Evolutionary conservation across 129 eudicot genomes (phyloP), one percentile per base, ranked within the genome.

Genomic region (Helianthus tuberosus): DNA sequence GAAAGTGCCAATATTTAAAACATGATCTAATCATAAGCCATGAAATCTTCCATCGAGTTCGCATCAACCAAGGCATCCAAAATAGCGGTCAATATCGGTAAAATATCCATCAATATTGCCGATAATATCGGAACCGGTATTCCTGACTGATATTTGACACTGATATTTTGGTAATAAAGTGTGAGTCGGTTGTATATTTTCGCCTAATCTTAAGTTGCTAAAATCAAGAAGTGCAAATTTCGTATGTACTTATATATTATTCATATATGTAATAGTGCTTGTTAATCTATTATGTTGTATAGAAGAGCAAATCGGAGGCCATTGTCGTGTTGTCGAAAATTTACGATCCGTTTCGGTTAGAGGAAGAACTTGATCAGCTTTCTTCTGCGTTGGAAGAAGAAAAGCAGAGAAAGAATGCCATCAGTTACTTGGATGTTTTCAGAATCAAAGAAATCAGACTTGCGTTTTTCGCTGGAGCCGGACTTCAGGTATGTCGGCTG

Each of bases 381-480:
- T 78, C 94, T 49, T 43, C 79, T 62, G 82, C 94, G 8, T 84
- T 82, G n/a, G 90, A 88, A 65, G 97, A 91, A 81, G 99, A 95
- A 69, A 70, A 54, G 25, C 84, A 75, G 20, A 82, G 89, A 32
- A 87, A 80, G 69, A 76, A 46, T 43, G 74, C 86, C 11, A 84
- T 89, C 64, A 83, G 89, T 47, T 86, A 86, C 68, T 70, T 68
- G 75, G 99, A 95, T 77, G 84, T 95, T 66, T 78, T 95, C 51
- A 70, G 82, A 73, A 59, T 69, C n/a, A 91, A 91, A 77, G 95
- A 89, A 85, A 78, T 91, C 59, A 78, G 99, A 77, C 96, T 89
- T 75, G 99, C 99, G 0, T 91, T 95, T 80, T 64, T 91, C 32
- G 92, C 97, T 5, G 99, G 99, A 59, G 99, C 95, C 46, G 96